Conservation (phyloP, 2,329 filamentous ascomycete species). For the Coleophoma crateriformis region DNA sequence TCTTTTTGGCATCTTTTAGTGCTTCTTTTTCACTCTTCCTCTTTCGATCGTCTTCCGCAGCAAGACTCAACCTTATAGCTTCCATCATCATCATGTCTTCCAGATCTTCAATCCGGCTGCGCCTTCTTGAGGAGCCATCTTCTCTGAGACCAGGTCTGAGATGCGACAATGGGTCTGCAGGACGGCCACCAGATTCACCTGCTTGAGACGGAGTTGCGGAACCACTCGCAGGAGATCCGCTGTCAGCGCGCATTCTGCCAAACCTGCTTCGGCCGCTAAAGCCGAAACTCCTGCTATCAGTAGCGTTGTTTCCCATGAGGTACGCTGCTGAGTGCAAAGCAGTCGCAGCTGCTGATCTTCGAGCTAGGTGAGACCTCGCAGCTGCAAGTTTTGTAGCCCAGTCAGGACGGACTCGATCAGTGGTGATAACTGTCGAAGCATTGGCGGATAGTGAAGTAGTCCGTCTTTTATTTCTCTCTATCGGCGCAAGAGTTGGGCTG, state of each 20-base stretch:
- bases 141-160: constrained; percentile 3
- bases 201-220: constrained; percentile 24
- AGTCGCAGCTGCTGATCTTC: constrained; percentile 86
- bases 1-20: constrained; percentile 77
- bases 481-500: constrained; percentile 16
- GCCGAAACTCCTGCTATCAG: constrained; percentile 22
- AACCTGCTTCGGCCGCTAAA: constrained; percentile 22
- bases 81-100: constrained; percentile 99
- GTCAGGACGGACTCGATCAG: constrained; percentile 86
- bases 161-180: constrained; percentile 8
- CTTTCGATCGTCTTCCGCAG: constrained; percentile 87
- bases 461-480: constrained; percentile 39
- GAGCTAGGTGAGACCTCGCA: constrained; percentile 77
- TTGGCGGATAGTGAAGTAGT: constrained; percentile 73
- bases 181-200: constrained; percentile 12
- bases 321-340: constrained; percentile 94
- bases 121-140: constrained; percentile 25
- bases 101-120: constrained; percentile 74
- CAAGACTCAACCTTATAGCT: constrained; percentile 85
- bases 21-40: constrained; percentile 77
- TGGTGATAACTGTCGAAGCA: constrained; percentile 83
- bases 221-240: constrained; percentile 22
- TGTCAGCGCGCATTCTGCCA: constrained; percentile 21
- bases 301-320: constrained; percentile 59
- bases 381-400: constrained; percentile 87